Percentiles rank a stretch among this genome's conserved stretches.
These are phyloP conservation scores for Penicillium olsonii DNA, from an alignment of 2,329 filamentous ascomycete genomes.

Conservation along the genomic window DNA sequence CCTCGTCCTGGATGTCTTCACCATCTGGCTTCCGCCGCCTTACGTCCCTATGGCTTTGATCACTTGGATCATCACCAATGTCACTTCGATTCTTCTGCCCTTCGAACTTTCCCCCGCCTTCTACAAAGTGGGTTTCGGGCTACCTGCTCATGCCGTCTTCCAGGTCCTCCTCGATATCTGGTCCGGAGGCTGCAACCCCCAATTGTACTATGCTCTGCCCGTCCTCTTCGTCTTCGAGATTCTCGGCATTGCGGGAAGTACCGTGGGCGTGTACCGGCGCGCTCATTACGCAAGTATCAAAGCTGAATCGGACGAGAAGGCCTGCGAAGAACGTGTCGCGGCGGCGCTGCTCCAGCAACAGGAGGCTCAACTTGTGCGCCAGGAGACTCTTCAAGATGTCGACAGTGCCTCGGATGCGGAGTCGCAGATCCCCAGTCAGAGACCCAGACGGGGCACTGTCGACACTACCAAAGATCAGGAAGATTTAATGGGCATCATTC, in stretches of 20 bases:
- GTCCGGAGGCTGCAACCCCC: slow-evolving; percentile 45
- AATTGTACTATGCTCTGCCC: slow-evolving; percentile 43
- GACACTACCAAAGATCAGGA: slow-evolving; percentile 1
- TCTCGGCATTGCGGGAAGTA: slow-evolving; percentile 13
- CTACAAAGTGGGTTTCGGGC: slow-evolving; percentile 42
- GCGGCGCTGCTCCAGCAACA: slow-evolving; percentile 9
- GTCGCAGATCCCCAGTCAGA: neutral
- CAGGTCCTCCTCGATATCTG: slow-evolving; percentile 47
- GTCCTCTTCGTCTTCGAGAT: slow-evolving; percentile 47
- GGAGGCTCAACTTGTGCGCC: neutral
- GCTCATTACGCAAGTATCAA: slow-evolving; percentile 19
- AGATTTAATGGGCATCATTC: slow-evolving; percentile 10
- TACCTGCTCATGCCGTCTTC: slow-evolving; percentile 47
- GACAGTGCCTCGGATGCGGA: slow-evolving; percentile 2
- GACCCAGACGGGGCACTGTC: slow-evolving; percentile 3
- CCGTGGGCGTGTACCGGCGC: slow-evolving; percentile 24
- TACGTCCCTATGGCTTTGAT: slow-evolving; percentile 50
- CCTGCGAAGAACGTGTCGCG: slow-evolving; percentile 11
- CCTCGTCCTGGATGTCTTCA: slow-evolving; percentile 47
- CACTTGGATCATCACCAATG: slow-evolving; percentile 48
- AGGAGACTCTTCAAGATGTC: neutral
- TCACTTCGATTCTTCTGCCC: slow-evolving; percentile 46
- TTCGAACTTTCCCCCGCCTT: slow-evolving; percentile 47
- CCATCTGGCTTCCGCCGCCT: slow-evolving; percentile 41
- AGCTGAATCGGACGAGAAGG: slow-evolving; percentile 19